Percentiles rank a stretch among this genome's conserved stretches.
phyloP scores from a whole-genome alignment of 169 alveolate species.

The Ichthyophthirius multifiliis region DNA sequence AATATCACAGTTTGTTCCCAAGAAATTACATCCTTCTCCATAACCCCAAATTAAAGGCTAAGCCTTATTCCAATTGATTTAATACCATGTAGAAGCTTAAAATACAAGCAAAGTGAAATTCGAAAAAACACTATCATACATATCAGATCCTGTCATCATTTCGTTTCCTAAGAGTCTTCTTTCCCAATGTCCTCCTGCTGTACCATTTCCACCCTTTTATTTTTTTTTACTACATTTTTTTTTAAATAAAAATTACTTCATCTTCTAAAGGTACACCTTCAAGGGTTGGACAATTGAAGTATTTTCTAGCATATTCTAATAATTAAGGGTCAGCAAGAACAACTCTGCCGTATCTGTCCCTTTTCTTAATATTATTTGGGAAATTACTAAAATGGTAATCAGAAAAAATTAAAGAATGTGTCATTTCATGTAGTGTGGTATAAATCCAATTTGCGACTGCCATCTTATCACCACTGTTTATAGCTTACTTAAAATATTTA shows the following conservation, averaged over 20 bases:
- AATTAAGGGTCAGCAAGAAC: background rate
- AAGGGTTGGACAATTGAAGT: background rate
- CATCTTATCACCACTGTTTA: slow-evolving; percentile 5
- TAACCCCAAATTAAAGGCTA: slow-evolving; percentile 30
- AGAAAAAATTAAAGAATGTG: slow-evolving; percentile 25
- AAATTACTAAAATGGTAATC: background rate
- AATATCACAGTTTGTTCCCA: background rate
- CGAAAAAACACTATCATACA: slow-evolving; percentile 23
- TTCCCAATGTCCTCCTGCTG: slow-evolving; percentile 6
- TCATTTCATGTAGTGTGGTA: slow-evolving; percentile 33
- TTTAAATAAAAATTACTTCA: background rate
- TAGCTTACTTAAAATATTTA: background rate
- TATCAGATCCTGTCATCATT: slow-evolving; percentile 26
- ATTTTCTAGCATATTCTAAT: background rate
- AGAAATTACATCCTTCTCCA: slow-evolving; percentile 16
- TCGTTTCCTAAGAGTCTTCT: slow-evolving; percentile 7
- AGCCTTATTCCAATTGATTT: background rate
- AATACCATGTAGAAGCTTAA: slow-evolving; percentile 21
- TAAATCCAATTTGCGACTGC: slow-evolving; percentile 12
- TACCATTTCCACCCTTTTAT: slow-evolving; percentile 13
- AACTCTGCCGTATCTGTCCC: background rate
- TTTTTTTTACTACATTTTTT: background rate
- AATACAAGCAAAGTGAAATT: background rate
- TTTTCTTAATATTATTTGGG: background rate
- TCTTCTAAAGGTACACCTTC: background rate